Base-by-base conservation (phyloP, 169 alveolate genomes). In the Plasmodium yoelii region DNA sequence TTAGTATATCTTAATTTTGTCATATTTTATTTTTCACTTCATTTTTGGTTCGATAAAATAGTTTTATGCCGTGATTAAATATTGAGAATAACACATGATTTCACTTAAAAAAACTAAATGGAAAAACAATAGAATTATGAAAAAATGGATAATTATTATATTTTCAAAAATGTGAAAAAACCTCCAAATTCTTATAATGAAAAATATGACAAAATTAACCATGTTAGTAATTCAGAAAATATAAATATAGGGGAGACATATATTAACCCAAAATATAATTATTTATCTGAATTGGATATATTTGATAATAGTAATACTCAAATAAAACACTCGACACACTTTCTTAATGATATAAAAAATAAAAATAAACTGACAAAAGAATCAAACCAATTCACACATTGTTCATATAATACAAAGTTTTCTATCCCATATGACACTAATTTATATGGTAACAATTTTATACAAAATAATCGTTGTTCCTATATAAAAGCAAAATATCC, bases 401-500 rank as follows among this genome's bases (percentile, higher is more conserved):
- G 53, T 13, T 39, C 26, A 13, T 51, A 80, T 61, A 24, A 26
- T 47, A 26, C 63, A 6, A 55, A 56, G 22, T 55, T 55, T 24
- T 59, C 90, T 15, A 64, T 55, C 3, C 5, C 18, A 64, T 82
- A 55, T 67, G 61, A 67, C 39, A 67, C 22, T 67, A 82, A 82
- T 59, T 53, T 67, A 64, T 65, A 71, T 60, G 55, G 65, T 44
- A 67, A 82, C 24, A 47, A 67, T 82, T 82, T 56, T 44, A 47
- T 82, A 12, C 63, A 67, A 19, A 82, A 67, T 57, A 65, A 82
- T 67, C 67, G 90, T 24, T 82, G 64, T 24, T 24, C 82, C 12
- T 67, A 82, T 57, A 15, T 82, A 82, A 82, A 55, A 57, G 67
- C 84, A 5, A 82, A 82, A 82, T 82, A 59, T 34, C 44, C 10